Evolutionary conservation across 2,329 filamentous ascomycete genomes (phyloP).

Genomic region (Graphilbum sp.): DNA sequence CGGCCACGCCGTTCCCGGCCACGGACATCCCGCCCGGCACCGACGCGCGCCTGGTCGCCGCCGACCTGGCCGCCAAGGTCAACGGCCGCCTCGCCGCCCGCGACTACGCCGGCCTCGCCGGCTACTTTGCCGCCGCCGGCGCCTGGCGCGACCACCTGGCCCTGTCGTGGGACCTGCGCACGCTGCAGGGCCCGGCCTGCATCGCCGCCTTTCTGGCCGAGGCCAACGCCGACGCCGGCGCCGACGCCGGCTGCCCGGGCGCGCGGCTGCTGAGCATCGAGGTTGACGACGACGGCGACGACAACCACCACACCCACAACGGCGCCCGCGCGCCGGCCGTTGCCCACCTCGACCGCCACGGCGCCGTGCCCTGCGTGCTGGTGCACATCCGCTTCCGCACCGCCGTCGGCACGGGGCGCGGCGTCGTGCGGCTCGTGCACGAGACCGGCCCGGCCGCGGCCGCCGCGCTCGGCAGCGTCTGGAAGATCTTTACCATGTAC

Average conservation of each 20-base stretch:
- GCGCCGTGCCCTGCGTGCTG: conserved; percentile 33
- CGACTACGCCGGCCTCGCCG: conserved; percentile 17
- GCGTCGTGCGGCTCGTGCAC: conserved; percentile 34
- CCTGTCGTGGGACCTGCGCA: conserved; percentile 39
- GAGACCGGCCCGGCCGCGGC: conserved; percentile 5
- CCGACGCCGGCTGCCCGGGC: conserved; percentile 12
- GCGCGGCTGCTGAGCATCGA: conserved; percentile 23
- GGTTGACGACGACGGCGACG: conserved; percentile 28
- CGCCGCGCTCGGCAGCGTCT: conserved; percentile 16
- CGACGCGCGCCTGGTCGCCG: conserved; percentile 21
- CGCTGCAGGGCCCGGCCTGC: conserved; percentile 24
- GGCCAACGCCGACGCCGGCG: too few relatives aligned
- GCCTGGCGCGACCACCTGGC: conserved; percentile 44
- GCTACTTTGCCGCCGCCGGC: conserved; percentile 26
- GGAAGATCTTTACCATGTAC: conserved; percentile 49
- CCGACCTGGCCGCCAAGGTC: conserved; percentile 20
- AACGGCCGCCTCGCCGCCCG: conserved; percentile 22
- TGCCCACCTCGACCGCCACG: conserved; percentile 29
- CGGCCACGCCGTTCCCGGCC: conserved; percentile 25
- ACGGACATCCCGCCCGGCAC: conserved; percentile 12
- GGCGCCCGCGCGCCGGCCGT: conserved; percentile 27
- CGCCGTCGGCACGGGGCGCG: conserved; percentile 34
- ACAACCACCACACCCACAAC: too few relatives aligned
- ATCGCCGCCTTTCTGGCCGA: conserved; percentile 23
- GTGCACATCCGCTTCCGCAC: conserved; percentile 40